Base-by-base conservation (phyloP, 129 eudicot genomes). In the Scalesia atractyloides region DNA sequence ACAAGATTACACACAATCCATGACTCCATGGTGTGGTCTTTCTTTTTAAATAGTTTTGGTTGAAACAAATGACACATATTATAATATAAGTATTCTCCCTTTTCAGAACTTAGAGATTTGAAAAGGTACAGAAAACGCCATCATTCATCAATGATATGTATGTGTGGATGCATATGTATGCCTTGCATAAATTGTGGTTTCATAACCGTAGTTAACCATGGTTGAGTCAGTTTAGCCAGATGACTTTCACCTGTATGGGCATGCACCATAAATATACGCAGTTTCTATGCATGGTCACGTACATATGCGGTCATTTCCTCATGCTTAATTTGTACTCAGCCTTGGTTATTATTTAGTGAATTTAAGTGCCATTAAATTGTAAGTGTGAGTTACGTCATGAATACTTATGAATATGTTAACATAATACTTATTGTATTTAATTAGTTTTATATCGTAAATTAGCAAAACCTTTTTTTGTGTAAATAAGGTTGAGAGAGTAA, bases 131-230 rank as follows among this genome's bases (percentile, higher is more conserved):
- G 24, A 81, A 81, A 84, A 87, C 79, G 76, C 85, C 81, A 92
- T 89, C 90, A 92, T 92, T 84, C 75, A 82, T 76, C 98, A 89
- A 92, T 92, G 87, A 92, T 84, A 79, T 78, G 64, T 71, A 77
- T 78, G 68, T 71, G 47, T 50, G 19, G 43, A 19, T 70, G 63
- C 63, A 61, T 73, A 69, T 56, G 74, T 74, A 62, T 60, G 60
- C 78, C 60, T 26, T 79, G 16, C 75, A 77, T 64, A 69, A 63
- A 70, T 62, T 70, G 72, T 68, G 66, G 30, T 56, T 69, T 68
- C 44, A 60, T 17, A 72, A 78, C 81, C 78, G 56, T 53, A 17
- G 36, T 34, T 69, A 79, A 83, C 88, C 85, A 76, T 72, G 80
- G 80, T 83, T 70, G 63, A 68, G 26, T 78, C 65, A 70, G 5